Evolutionary conservation across 176 grass and related monocot species (phyloP).

Genomic region (Cocos nucifera): DNA sequence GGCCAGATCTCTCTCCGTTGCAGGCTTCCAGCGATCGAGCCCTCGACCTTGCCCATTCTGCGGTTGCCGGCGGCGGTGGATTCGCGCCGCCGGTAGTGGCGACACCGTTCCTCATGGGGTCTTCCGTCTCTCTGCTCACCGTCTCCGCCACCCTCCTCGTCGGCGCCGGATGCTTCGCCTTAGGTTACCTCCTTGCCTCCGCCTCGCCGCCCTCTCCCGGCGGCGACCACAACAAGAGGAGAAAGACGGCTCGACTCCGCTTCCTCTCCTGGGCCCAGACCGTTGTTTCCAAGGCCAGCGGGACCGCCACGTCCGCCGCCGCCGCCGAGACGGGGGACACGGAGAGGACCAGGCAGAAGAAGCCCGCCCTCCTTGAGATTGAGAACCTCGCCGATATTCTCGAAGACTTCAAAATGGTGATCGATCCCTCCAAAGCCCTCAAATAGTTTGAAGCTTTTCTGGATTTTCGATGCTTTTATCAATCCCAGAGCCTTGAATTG

Average conservation of each 20-base stretch:
- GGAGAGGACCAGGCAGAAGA: slow-evolving; percentile 17
- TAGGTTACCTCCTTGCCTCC: slow-evolving; percentile 63
- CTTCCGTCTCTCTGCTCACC: slow-evolving; percentile 25
- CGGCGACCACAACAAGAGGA: slow-evolving; percentile 40
- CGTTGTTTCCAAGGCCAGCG: slow-evolving; percentile 27
- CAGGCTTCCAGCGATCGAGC: no score
- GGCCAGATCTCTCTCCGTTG: no score
- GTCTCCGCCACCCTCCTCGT: slow-evolving; percentile 35
- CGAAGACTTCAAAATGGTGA: slow-evolving; percentile 93
- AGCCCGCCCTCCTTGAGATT: slow-evolving; percentile 42
- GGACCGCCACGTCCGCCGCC: slow-evolving; percentile 18
- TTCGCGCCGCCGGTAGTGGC: slow-evolving; percentile 32
- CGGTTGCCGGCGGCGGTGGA: slow-evolving; percentile 27
- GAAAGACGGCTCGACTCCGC: slow-evolving; percentile 30
- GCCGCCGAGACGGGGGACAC: slow-evolving; percentile 6
- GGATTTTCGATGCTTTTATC: no score
- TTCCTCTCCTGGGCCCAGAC: slow-evolving; percentile 47
- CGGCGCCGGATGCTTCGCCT: slow-evolving; percentile 73
- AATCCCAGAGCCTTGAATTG: no score
- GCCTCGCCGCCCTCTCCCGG: neutral
- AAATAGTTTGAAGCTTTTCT: no score
- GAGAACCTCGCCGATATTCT: slow-evolving; percentile 87
- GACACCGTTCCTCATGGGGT: slow-evolving; percentile 11
- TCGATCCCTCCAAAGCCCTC: neutral
- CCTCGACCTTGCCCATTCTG: neutral